phyloP scores from a whole-genome alignment of 2,329 filamentous ascomycete genomes.

The Colletotrichum neosansevieriae region DNA sequence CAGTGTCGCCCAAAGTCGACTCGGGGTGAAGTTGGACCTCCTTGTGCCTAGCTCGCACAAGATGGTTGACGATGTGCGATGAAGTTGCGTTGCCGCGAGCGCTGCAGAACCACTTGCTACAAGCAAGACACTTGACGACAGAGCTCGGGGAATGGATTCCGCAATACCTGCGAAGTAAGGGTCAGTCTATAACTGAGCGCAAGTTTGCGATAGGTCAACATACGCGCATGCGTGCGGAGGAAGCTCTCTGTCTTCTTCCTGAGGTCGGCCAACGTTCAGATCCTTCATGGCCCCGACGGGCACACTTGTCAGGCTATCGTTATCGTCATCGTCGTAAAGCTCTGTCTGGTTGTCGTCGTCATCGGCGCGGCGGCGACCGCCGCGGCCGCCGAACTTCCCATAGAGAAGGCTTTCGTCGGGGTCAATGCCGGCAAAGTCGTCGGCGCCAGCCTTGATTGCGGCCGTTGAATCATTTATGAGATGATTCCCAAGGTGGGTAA shows the following conservation, averaged over 20 bases:
- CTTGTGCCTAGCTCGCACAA: conserved; percentile 97
- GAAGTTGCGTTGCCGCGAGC: conserved; percentile 96
- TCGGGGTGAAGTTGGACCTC: conserved; percentile 97
- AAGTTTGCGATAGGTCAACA: conserved; percentile 54
- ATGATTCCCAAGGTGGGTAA: conserved; percentile 89
- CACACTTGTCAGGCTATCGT: conserved; percentile 81
- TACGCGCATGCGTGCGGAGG: conserved; percentile 96
- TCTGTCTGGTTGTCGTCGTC: conserved; percentile 93
- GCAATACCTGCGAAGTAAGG: conserved; percentile 76
- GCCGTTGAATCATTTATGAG: conserved; percentile 85
- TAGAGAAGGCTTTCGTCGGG: conserved; percentile 86
- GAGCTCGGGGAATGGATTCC: conserved; percentile 96
- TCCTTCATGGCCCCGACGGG: conserved; percentile 81
- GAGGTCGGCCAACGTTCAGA: conserved; percentile 62
- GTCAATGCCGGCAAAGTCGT: conserved; percentile 78
- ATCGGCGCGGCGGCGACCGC: conserved; percentile 78
- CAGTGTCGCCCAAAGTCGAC: conserved; percentile 93
- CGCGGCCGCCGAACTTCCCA: conserved; percentile 72
- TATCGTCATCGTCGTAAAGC: conserved; percentile 84
- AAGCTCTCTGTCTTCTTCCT: conserved; percentile 89
- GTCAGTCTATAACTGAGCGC: conserved; percentile 7
- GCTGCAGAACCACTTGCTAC: conserved; percentile 99
- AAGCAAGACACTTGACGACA: conserved; percentile 95
- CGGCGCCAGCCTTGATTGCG: conserved; percentile 88
- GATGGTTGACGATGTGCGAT: conserved; percentile 97